Base-by-base conservation (phyloP, 768 basidiomycete genomes). In the Lactarius indigo region DNA sequence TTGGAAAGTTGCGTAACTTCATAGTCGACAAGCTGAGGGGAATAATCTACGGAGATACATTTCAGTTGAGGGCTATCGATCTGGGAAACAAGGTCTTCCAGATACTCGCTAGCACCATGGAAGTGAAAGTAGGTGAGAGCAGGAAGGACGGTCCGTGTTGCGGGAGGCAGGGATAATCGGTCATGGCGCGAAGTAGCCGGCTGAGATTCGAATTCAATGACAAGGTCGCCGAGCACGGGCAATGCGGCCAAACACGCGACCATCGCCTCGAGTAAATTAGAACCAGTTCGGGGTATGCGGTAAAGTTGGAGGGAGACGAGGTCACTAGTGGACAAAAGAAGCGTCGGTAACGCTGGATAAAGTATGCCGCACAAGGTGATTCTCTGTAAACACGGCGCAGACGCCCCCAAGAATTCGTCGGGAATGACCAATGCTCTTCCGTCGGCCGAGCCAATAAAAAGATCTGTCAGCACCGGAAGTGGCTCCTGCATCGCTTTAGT, bases 311-410 rank as follows among this genome's bases (percentile, higher is more conserved):
- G 1, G 63, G 31, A 9, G 42, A 33, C 42, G 8, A 64, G 42
- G 31, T 44, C 15, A 17, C 6, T 35, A 7, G 42, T 20, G 13
- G 63, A 44, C 15, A 5, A 26, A 47, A 55, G 56, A 17, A 64
- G 31, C 8, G 15, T 18, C 28, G 17, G 18, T 17, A 58, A 15
- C 7, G 57, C 9, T 0, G 31, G 33, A 7, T 74, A 74, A 75
- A 75, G 72, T 74, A 75, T 89, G 88, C 89, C 88, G 23, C 89
- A 89, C 89, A 47, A 23, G 10, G 10, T 23, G 10, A 47, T 12
- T 2, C 3, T n/a, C 3, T 89, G 87, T 89, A 89, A 84, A 89
- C 89, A 92, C 89, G 90, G 92, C 94, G 94, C 94, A 94, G 20
- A 26, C 0, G 9, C 39, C n/a, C 35, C 35, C 35, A 37, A 13